A percentile compares a stretch with the other conserved stretches of the same genome.
phyloP scores from a whole-genome alignment of 169 alveolate genomes.

The Cyclospora cayetanensis region DNA sequence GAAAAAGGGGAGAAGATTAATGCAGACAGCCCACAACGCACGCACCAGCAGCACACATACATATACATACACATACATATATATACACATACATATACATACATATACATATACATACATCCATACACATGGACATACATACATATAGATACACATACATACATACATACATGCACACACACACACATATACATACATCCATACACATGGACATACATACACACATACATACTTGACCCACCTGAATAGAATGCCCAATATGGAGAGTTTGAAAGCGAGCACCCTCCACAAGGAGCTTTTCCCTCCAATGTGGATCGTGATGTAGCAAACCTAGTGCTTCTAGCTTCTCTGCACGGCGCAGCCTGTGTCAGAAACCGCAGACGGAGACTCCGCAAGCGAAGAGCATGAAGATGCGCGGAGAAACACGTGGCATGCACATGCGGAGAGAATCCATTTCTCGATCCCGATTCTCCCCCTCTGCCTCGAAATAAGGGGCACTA shows the following conservation, averaged over 20 bases:
- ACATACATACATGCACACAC: background rate
- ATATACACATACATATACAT: background rate
- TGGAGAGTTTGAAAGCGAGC: slow-evolving; percentile 43
- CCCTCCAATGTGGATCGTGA: slow-evolving; percentile 12
- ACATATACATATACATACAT: background rate
- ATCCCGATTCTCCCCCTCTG: no score
- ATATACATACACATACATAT: background rate
- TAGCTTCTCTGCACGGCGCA: slow-evolving; percentile 20
- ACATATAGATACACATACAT: background rate
- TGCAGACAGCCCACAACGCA: no score
- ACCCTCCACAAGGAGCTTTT: slow-evolving; percentile 29
- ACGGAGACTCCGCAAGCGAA: no score
- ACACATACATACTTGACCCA: background rate
- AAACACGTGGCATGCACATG: no score
- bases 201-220: background rate
- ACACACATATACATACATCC: background rate
- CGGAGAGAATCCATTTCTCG: no score
- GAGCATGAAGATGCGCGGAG: no score
- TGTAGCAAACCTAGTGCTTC: slow-evolving; percentile 10
- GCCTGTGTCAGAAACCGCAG: no score
- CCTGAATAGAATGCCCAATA: slow-evolving; percentile 57
- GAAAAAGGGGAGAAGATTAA: no score
- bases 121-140: no score
- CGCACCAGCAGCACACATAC: background rate
- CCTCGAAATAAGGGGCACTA: no score